Conservation (phyloP, 208 protist species). For the Crithidia brevicula region DNA sequence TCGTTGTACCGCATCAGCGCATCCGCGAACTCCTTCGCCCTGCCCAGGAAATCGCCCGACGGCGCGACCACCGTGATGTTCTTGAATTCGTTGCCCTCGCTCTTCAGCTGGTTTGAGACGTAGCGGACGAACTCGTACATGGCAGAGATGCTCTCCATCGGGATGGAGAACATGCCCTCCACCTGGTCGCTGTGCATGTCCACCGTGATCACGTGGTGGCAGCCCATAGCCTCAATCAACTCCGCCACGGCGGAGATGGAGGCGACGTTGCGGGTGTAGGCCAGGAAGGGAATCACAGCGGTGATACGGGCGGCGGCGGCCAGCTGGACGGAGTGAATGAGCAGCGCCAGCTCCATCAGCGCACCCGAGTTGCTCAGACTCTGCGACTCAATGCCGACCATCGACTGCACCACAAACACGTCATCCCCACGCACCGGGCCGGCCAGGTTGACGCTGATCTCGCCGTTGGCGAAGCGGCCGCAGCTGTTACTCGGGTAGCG, state of each 20-base stretch:
- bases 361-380: slow-evolving; percentile 87
- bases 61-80: slow-evolving; percentile 86
- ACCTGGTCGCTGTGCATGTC: slow-evolving; percentile 94
- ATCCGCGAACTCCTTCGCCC: slow-evolving; percentile 87
- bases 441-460: slow-evolving; percentile 82
- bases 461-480: slow-evolving; percentile 80
- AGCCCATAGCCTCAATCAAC: slow-evolving; percentile 89
- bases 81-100: slow-evolving; percentile 67
- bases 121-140: slow-evolving; percentile 90
- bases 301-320: slow-evolving; percentile 87
- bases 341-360: slow-evolving; percentile 93
- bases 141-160: slow-evolving; percentile 89
- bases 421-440: slow-evolving; percentile 94
- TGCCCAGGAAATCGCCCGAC: slow-evolving; percentile 53
- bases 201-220: slow-evolving; percentile 91
- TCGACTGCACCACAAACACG: slow-evolving; percentile 95
- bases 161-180: slow-evolving; percentile 95
- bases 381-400: slow-evolving; percentile 72
- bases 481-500: slow-evolving; percentile 58
- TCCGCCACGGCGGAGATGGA: slow-evolving; percentile 92
- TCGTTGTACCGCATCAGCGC: slow-evolving; percentile 78
- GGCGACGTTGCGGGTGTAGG: slow-evolving; percentile 92
- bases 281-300: slow-evolving; percentile 95
- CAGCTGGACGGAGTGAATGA: slow-evolving; percentile 83
- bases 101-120: slow-evolving; percentile 60